phyloP scores from a whole-genome alignment of 805 yeast genomes.

The Saturnispora zaruensis region DNA sequence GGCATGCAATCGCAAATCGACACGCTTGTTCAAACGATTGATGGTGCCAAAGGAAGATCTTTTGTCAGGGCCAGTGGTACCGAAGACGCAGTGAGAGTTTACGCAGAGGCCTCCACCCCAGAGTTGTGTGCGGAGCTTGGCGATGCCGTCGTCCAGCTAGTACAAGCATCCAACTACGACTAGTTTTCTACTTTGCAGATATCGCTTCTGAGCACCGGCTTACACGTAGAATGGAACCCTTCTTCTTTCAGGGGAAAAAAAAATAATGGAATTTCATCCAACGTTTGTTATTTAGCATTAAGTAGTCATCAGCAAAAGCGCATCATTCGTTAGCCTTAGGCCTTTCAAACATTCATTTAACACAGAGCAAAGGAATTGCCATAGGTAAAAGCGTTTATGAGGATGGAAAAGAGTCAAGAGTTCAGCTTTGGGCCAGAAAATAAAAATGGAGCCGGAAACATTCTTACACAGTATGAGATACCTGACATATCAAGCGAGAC shows the following conservation, averaged over 20 bases:
- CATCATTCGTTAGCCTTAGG: background rate
- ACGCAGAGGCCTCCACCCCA: conserved; percentile 71
- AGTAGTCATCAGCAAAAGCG: background rate
- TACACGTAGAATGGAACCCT: background rate
- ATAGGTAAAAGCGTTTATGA: background rate
- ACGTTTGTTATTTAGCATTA: background rate
- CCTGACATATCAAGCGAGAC: conserved; percentile 5
- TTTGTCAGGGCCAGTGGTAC: conserved; percentile 98
- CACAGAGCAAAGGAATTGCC: background rate
- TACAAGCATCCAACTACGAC: background rate
- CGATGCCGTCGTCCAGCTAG: conserved; percentile 23
- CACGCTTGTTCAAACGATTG: conserved; percentile 39
- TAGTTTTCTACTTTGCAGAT: background rate
- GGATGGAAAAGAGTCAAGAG: background rate
- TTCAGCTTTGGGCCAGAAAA: conserved; percentile 2
- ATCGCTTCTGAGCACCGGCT: conserved; percentile 4
- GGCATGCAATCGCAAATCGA: conserved; percentile 76
- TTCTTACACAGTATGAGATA: background rate
- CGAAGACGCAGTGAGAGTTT: conserved; percentile 93
- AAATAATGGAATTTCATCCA: background rate
- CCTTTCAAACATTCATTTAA: background rate
- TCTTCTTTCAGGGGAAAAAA: background rate
- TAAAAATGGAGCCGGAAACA: no score
- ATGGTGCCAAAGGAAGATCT: conserved; percentile 51
- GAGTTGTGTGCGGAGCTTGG: conserved; percentile 42